These are phyloP conservation scores for Neurospora africana DNA, from an alignment of 495 filamentous ascomycete species.

Conservation along the genomic window DNA sequence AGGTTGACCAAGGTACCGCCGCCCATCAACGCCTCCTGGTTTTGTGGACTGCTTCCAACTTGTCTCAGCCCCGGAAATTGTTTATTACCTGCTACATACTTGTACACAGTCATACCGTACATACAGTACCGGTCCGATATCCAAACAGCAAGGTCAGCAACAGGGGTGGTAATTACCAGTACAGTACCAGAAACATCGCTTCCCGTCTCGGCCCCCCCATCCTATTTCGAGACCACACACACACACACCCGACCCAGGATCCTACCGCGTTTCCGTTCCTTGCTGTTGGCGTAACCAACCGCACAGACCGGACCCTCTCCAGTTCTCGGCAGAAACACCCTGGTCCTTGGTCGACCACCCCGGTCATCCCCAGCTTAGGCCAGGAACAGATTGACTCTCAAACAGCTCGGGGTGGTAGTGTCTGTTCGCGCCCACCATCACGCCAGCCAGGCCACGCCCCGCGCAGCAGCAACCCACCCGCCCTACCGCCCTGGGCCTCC, in stretches of 20 bases:
- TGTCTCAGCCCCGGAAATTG: background rate
- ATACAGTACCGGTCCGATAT: background rate
- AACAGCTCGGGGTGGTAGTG: background rate
- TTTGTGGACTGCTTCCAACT: background rate
- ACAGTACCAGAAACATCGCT: background rate
- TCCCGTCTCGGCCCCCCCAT: background rate
- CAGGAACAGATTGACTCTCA: background rate
- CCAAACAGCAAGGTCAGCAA: background rate
- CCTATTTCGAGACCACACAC: background rate
- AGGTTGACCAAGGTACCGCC: background rate
- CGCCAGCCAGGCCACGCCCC: background rate
- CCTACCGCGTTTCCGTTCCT: background rate
- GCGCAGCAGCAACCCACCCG: slow-evolving; percentile 2
- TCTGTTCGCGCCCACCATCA: background rate
- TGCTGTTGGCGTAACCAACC: background rate
- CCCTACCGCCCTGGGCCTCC: background rate
- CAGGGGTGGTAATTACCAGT: background rate
- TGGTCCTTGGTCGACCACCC: background rate
- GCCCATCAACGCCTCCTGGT: background rate
- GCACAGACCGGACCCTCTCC: background rate
- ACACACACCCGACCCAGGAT: background rate
- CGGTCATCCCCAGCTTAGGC: background rate
- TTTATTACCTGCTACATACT: background rate
- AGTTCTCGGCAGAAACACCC: background rate
- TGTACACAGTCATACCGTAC: background rate